Percentiles rank a stretch among this genome's conserved stretches.
phyloP scores from a whole-genome alignment of 106 monocot genomes.

The Dendrobium chrysotoxum region DNA sequence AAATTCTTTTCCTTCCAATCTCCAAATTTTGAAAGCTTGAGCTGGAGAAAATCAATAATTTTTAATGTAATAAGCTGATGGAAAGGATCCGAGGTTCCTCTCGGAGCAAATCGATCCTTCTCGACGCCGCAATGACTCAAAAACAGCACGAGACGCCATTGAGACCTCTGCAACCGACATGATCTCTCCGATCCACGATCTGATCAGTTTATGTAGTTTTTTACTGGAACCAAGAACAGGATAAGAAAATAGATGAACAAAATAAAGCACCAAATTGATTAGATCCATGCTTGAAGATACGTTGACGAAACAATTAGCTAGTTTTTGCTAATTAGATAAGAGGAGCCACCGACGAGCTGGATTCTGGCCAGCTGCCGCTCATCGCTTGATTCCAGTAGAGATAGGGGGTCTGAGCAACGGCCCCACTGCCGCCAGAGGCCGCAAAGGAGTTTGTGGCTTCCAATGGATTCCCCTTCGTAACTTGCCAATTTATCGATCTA shows the following conservation, averaged over 20 bases:
- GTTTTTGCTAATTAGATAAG: background rate
- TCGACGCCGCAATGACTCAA: constrained; percentile 1
- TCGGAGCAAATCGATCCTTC: constrained; percentile 1
- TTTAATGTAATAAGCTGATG: background rate
- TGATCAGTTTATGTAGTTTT: background rate
- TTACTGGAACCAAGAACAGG: background rate
- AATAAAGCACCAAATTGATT: background rate
- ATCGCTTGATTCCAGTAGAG: background rate
- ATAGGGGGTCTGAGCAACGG: background rate
- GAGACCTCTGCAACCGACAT: background rate
- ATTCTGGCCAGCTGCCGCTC: background rate
- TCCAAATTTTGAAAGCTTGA: background rate
- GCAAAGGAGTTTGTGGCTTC: background rate
- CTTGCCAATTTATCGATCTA: background rate
- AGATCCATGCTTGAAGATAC: background rate
- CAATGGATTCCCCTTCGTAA: background rate
- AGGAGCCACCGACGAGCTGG: background rate
- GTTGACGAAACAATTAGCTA: background rate
- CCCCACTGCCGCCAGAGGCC: background rate
- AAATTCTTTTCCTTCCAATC: background rate
- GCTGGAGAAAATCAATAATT: background rate
- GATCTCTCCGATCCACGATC: constrained; percentile 1
- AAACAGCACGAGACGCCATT: background rate
- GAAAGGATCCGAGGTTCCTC: constrained; percentile 7
- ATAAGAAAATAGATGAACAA: background rate